Percentiles rank a stretch among this genome's conserved stretches.
Evolutionary conservation across 2,329 filamentous ascomycete species (phyloP).

Genomic region (Calonectria ilicicola): DNA sequence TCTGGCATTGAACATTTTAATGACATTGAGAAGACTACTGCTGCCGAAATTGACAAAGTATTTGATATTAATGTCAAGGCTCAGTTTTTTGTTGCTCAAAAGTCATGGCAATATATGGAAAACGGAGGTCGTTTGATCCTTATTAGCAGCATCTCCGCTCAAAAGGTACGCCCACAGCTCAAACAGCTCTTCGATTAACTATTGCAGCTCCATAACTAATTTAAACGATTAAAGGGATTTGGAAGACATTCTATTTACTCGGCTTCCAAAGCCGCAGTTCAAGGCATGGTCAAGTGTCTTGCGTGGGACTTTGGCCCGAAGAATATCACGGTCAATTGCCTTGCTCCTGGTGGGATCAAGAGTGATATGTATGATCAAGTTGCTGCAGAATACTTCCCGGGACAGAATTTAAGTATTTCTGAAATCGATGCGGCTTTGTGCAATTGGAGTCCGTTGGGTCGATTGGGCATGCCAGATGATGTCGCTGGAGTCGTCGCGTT

Average conservation of each 20-base stretch:
- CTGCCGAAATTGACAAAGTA: conserved; percentile 79
- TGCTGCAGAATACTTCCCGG: conserved; percentile 71
- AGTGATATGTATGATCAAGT: conserved; percentile 77
- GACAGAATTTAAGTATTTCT: conserved; percentile 18
- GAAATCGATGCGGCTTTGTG: no score
- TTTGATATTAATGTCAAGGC: conserved; percentile 77
- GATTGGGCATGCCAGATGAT: no score
- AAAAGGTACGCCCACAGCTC: conserved; percentile 53
- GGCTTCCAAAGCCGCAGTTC: conserved; percentile 80
- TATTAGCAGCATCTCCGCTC: conserved; percentile 79
- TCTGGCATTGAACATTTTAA: conserved; percentile 77
- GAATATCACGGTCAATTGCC: conserved; percentile 75
- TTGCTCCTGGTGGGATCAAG: conserved; percentile 76
- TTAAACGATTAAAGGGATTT: conserved; percentile 54
- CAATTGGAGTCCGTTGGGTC: no score
- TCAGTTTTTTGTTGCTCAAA: conserved; percentile 79
- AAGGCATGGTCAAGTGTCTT: conserved; percentile 81
- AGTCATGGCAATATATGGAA: conserved; percentile 77
- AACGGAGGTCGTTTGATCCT: conserved; percentile 78
- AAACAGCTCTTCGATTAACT: no score
- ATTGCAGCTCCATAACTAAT: no score
- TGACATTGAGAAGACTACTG: conserved; percentile 75
- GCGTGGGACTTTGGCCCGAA: conserved; percentile 77
- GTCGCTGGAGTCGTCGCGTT: no score
- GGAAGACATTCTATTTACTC: conserved; percentile 81